A percentile compares a stretch with the other conserved stretches of the same genome.
phyloP scores from a whole-genome alignment of 1,284 basidiomycete genomes.

The Trametes polyzona region DNA sequence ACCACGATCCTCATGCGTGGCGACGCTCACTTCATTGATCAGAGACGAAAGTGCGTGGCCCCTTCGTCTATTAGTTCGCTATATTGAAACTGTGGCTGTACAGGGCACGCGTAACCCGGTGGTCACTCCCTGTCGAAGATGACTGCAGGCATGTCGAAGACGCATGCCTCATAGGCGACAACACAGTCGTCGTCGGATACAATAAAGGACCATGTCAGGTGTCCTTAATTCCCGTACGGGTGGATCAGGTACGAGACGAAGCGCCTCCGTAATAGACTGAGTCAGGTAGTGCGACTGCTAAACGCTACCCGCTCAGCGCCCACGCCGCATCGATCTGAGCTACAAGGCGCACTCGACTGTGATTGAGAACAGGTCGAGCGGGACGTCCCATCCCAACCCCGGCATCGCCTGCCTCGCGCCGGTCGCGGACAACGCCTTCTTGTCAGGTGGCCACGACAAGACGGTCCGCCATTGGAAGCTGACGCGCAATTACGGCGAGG shows the following conservation, averaged over 20 bases:
- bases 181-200: slow-evolving; percentile 48
- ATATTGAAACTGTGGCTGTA: slow-evolving; percentile 21
- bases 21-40: slow-evolving; percentile 53
- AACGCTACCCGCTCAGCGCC: slow-evolving; percentile 17
- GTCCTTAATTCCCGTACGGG: slow-evolving; percentile 42
- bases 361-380: slow-evolving; percentile 23
- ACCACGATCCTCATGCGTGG: slow-evolving; percentile 54
- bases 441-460: slow-evolving; percentile 51
- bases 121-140: slow-evolving; percentile 47
- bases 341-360: slow-evolving; percentile 33
- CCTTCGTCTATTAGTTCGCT: slow-evolving; percentile 7
- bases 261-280: background rate
- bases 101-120: slow-evolving; percentile 43
- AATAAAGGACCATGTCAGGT: slow-evolving; percentile 43
- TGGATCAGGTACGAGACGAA: slow-evolving; percentile 29
- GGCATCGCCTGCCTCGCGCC: slow-evolving; percentile 46
- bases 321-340: slow-evolving; percentile 34
- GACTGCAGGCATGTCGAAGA: slow-evolving; percentile 41
- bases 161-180: slow-evolving; percentile 43
- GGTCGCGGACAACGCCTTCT: slow-evolving; percentile 40
- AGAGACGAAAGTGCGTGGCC: slow-evolving; percentile 35
- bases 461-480: slow-evolving; percentile 44
- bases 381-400: slow-evolving; percentile 30
- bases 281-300: slow-evolving; percentile 10
- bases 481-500: slow-evolving; percentile 7